Evolutionary conservation across 2,329 filamentous ascomycete genomes (phyloP).

Genomic region (Pseudogymnoascus sp.): DNA sequence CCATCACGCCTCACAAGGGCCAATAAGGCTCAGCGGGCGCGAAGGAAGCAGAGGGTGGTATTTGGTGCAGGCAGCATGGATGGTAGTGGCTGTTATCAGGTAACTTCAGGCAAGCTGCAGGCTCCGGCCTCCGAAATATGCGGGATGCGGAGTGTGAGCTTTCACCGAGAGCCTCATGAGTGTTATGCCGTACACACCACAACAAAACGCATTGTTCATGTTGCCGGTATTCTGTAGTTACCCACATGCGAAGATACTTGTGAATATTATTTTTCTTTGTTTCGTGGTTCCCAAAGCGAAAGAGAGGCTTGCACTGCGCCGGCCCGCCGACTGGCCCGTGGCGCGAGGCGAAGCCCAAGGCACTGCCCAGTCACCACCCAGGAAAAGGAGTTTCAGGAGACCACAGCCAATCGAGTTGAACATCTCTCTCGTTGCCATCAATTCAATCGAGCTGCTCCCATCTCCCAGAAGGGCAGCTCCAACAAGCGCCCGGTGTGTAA

Average conservation of each 20-base stretch:
- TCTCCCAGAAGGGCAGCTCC: neutral
- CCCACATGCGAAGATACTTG: neutral
- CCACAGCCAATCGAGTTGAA: neutral
- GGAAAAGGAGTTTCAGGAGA: neutral
- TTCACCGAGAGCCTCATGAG: neutral
- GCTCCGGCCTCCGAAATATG: neutral
- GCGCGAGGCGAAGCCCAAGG: neutral
- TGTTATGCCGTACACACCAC: neutral
- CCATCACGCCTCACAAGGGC: neutral
- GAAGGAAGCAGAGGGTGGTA: neutral
- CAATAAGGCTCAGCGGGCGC: neutral
- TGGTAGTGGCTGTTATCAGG: neutral
- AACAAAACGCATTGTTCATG: neutral
- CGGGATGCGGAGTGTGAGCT: neutral
- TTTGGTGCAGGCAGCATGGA: neutral
- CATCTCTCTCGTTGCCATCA: neutral
- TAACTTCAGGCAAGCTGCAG: neutral
- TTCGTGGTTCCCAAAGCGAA: neutral
- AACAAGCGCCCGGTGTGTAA: neutral
- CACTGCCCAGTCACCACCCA: neutral
- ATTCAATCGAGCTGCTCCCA: neutral
- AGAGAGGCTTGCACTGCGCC: neutral
- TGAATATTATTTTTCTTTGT: neutral
- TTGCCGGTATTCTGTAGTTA: neutral
- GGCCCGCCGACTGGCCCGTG: neutral